phyloP scores from a whole-genome alignment of 495 filamentous ascomycete genomes.

The Neurospora sp. region DNA sequence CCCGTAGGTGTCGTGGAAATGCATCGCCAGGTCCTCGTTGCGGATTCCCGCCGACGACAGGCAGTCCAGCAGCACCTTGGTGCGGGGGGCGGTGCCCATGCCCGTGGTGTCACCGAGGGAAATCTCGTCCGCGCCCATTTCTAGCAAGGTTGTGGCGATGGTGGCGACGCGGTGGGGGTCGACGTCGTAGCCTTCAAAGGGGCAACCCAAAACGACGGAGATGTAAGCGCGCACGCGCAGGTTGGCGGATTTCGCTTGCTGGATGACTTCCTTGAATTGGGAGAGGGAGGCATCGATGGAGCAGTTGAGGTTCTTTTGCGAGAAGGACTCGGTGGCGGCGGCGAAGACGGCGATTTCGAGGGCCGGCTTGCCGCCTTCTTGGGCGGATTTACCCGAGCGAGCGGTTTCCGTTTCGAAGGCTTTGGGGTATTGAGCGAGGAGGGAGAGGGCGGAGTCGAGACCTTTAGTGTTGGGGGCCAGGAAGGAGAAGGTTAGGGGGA shows the following conservation, averaged over 20 bases:
- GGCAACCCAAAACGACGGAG: constrained; percentile 87
- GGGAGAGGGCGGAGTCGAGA: constrained; percentile 43
- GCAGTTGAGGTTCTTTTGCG: constrained; percentile 86
- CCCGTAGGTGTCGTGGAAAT: constrained; percentile 97
- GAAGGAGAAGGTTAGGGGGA: constrained; percentile 80
- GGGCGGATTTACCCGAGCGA: background rate
- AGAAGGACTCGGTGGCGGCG: constrained; percentile 86
- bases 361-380: constrained; percentile 30
- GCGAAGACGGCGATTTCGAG: constrained; percentile 87
- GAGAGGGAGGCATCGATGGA: constrained; percentile 66
- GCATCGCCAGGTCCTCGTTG: constrained; percentile 74
- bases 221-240: constrained; percentile 87
- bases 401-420: constrained; percentile 28
- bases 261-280: constrained; percentile 60
- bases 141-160: constrained; percentile 70
- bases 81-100: constrained; percentile 85
- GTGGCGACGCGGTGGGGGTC: constrained; percentile 69
- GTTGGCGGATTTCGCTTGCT: constrained; percentile 50
- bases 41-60: constrained; percentile 67
- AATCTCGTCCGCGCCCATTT: constrained; percentile 95
- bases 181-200: constrained; percentile 83
- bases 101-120: constrained; percentile 92
- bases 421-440: constrained; percentile 28
- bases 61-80: constrained; percentile 57
- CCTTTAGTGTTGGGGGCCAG: constrained; percentile 85